phyloP scores from a whole-genome alignment of 345 rosid genomes.

The Heritiera littoralis region DNA sequence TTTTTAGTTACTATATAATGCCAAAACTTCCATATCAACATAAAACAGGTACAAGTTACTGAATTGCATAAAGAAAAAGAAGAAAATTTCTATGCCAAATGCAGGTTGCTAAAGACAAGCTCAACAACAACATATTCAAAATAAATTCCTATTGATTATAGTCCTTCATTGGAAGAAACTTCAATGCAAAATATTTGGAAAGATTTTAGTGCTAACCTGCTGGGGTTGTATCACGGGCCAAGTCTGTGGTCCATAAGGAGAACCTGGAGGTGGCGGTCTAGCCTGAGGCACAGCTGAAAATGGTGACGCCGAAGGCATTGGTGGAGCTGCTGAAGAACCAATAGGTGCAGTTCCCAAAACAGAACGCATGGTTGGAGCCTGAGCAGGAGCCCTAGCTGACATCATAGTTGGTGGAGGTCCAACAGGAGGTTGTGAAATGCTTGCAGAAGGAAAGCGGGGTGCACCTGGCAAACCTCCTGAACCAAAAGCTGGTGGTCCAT shows the following conservation, averaged over 20 bases:
- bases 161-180: slow-evolving; percentile 2
- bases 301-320: slow-evolving; percentile 39
- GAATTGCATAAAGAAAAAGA: slow-evolving; percentile 10
- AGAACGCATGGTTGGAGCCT: slow-evolving; percentile 47
- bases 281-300: slow-evolving; percentile 54
- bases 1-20: background rate
- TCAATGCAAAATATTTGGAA: slow-evolving; percentile 24
- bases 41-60: background rate
- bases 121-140: slow-evolving; percentile 1
- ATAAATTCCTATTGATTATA: background rate
- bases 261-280: slow-evolving; percentile 44
- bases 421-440: slow-evolving; percentile 44
- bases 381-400: slow-evolving; percentile 49
- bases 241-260: slow-evolving; percentile 70
- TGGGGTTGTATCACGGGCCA: slow-evolving; percentile 45
- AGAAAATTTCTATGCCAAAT: background rate
- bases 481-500: slow-evolving; percentile 47
- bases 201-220: slow-evolving; percentile 35
- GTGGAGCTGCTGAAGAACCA: slow-evolving; percentile 41
- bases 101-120: background rate
- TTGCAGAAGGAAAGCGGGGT: slow-evolving; percentile 43
- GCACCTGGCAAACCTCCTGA: slow-evolving; percentile 43
- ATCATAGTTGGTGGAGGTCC: slow-evolving; percentile 51
- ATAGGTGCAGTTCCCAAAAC: slow-evolving; percentile 41
- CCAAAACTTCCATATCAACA: background rate